These are phyloP conservation scores for Aspergillus udagawae DNA, from an alignment of 2,329 filamentous ascomycete genomes.

Conservation along the genomic window DNA sequence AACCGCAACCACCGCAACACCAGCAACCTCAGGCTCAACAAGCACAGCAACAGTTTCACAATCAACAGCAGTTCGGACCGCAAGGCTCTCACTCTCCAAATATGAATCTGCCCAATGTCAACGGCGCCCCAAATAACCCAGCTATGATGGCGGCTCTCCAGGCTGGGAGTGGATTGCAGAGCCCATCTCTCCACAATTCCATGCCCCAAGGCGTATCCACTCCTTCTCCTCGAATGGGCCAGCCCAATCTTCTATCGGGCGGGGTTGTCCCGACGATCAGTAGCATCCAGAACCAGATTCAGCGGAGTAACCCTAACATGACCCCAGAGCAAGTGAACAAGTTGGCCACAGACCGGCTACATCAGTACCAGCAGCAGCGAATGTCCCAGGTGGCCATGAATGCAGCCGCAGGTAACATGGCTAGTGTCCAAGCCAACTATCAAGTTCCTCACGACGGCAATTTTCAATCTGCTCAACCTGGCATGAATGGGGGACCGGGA, in stretches of 20 bases:
- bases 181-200: slow-evolving; percentile 40
- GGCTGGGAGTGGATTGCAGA: slow-evolving; percentile 39
- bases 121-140: slow-evolving; percentile 37
- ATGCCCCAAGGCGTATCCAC: slow-evolving; percentile 39
- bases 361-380: slow-evolving; percentile 44
- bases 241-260: slow-evolving; percentile 49
- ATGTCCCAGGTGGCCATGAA: slow-evolving; percentile 52
- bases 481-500: slow-evolving; percentile 31
- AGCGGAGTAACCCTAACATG: slow-evolving; percentile 49
- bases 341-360: slow-evolving; percentile 50
- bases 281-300: slow-evolving; percentile 50
- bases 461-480: slow-evolving; percentile 32
- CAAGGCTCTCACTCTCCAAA: slow-evolving; percentile 45
- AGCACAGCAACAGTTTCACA: slow-evolving; percentile 35
- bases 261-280: slow-evolving; percentile 54
- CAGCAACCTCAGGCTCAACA: slow-evolving; percentile 28
- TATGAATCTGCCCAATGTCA: slow-evolving; percentile 40
- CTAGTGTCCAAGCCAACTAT: slow-evolving; percentile 37
- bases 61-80: slow-evolving; percentile 37
- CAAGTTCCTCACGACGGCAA: slow-evolving; percentile 38
- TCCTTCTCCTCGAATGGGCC: slow-evolving; percentile 46
- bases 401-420: slow-evolving; percentile 47
- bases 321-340: slow-evolving; percentile 52
- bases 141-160: slow-evolving; percentile 45
- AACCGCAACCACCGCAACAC: slow-evolving; percentile 25